Percentiles rank a stretch among this genome's conserved stretches.
phyloP scores from a whole-genome alignment of 495 filamentous ascomycete species.

The Penicillium silybi region DNA sequence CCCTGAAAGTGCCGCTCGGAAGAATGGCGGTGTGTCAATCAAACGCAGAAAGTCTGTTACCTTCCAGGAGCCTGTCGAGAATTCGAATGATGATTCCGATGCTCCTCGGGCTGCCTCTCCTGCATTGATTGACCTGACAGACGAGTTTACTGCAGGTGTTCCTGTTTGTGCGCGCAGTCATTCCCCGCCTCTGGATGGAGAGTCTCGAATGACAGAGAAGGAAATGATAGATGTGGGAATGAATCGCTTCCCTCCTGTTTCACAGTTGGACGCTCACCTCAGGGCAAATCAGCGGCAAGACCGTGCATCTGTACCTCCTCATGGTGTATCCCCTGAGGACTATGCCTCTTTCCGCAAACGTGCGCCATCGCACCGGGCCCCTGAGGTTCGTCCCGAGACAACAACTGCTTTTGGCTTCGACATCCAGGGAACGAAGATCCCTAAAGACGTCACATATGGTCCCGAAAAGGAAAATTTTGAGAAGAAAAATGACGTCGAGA shows the following conservation, averaged over 20 bases:
- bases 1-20: too few species aligned
- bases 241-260: slow-evolving; percentile 42
- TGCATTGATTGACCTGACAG: slow-evolving; percentile 18
- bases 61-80: slow-evolving; percentile 7
- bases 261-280: slow-evolving; percentile 41
- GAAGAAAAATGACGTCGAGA: not conserved
- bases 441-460: too few species aligned
- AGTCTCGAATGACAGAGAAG: not conserved
- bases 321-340: not conserved
- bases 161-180: not conserved
- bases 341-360: not conserved
- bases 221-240: slow-evolving; percentile 21
- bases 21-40: not conserved
- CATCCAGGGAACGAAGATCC: not conserved
- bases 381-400: not conserved
- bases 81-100: not conserved
- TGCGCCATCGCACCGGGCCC: not conserved
- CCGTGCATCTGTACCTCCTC: not conserved
- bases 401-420: not conserved
- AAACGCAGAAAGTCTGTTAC: slow-evolving; percentile 19
- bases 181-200: slow-evolving; percentile 12
- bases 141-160: slow-evolving; percentile 21
- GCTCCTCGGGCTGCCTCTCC: not conserved
- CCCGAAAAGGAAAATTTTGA: too few species aligned
- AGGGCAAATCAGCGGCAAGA: slow-evolving; percentile 22